Conservation (phyloP, 2,329 filamentous ascomycete species). For the Epichloe gansuensis region DNA sequence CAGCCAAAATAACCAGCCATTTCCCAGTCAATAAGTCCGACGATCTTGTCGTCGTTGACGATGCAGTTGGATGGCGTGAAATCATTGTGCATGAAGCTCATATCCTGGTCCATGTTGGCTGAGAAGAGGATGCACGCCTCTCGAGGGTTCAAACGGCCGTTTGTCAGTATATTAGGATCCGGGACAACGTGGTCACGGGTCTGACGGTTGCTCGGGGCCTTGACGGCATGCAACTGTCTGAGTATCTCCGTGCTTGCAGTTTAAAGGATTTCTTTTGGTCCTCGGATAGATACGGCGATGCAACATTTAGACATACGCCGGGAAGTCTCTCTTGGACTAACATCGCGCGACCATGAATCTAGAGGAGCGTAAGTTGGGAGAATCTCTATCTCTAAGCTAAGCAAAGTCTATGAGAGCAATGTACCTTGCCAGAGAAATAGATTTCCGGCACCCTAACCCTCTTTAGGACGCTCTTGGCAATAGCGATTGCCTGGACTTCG, state of each 20-base stretch:
- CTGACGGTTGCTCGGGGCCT: no score
- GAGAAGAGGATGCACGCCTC: no score
- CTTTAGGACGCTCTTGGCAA: constrained; percentile 18
- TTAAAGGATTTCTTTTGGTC: constrained; percentile 5
- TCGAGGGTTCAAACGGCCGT: no score
- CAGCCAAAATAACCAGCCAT: constrained; percentile 27
- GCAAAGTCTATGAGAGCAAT: background rate
- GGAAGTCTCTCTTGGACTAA: constrained; percentile 27
- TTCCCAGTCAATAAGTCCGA: constrained; percentile 29
- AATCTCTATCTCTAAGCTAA: background rate
- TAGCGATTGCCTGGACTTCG: constrained; percentile 21
- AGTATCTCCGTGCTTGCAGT: constrained; percentile 1
- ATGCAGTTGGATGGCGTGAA: constrained; percentile 25
- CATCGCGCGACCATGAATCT: constrained; percentile 24
- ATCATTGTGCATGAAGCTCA: constrained; percentile 28
- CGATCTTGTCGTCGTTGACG: constrained; percentile 25
- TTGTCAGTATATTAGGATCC: no score
- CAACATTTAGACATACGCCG: constrained; percentile 23
- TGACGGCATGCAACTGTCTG: background rate
- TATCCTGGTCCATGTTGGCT: constrained; percentile 10
- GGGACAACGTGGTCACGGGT: no score
- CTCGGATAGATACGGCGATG: constrained; percentile 23
- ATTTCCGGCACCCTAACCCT: constrained; percentile 23
- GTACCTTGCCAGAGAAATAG: constrained; percentile 27
- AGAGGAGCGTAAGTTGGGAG: constrained; percentile 1